A percentile compares a stretch with the other conserved stretches of the same genome.
phyloP scores from a whole-genome alignment of 768 basidiomycete species.

The Mycena pura region DNA sequence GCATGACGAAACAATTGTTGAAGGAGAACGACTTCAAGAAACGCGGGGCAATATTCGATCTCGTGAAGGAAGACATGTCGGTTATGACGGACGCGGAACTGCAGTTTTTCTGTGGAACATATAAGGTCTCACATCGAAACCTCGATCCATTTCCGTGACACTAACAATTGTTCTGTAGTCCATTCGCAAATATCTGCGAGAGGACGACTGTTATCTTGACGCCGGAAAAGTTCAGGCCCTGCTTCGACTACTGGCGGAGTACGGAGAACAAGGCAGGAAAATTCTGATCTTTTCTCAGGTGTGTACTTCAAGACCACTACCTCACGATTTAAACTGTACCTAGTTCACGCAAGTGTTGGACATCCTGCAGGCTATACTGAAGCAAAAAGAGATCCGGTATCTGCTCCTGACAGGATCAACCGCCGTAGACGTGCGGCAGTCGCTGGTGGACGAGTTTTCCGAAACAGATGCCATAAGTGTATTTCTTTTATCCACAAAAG shows the following conservation, averaged over 20 bases:
- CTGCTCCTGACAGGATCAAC: constrained; percentile 92
- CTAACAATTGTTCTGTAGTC: constrained; percentile 49
- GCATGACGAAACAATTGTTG: constrained; percentile 82
- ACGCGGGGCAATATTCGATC: constrained; percentile 77
- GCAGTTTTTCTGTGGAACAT: constrained; percentile 82
- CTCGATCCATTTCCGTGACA: neutral
- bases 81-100: constrained; percentile 99
- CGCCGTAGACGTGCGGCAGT: constrained; percentile 91
- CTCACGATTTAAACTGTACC: neutral
- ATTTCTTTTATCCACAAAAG: constrained; percentile 91
- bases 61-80: constrained; percentile 96
- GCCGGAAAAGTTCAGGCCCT: constrained; percentile 88
- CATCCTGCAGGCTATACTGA: constrained; percentile 85
- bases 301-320: constrained; percentile 27
- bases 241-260: constrained; percentile 71
- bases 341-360: constrained; percentile 97
- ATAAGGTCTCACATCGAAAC: constrained; percentile 67
- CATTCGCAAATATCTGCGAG: constrained; percentile 75
- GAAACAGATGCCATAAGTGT: constrained; percentile 86
- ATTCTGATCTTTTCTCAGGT: constrained; percentile 96
- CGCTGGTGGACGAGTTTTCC: constrained; percentile 94
- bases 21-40: constrained; percentile 93
- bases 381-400: constrained; percentile 73
- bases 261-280: constrained; percentile 73
- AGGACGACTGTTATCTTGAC: constrained; percentile 77